Evolutionary conservation across 2,329 filamentous ascomycete genomes (phyloP).

Genomic region (Fusarium liriodendri): DNA sequence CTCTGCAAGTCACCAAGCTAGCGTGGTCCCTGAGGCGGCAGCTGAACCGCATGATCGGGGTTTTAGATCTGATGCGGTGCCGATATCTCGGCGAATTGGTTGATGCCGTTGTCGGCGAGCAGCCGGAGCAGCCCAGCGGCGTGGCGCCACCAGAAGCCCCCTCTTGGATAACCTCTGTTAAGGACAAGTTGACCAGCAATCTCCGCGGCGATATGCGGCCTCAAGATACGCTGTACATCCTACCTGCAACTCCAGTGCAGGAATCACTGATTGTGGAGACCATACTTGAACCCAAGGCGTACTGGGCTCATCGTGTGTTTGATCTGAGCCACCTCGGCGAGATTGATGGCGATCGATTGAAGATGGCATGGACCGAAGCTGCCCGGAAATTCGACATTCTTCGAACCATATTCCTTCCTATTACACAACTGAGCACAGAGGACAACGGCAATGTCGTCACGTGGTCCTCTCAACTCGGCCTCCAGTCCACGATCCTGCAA

Average conservation of each 20-base stretch:
- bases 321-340: slow-evolving; percentile 11
- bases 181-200: neutral
- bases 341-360: neutral
- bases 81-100: slow-evolving; percentile 11
- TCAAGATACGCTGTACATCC: neutral
- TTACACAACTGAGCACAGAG: neutral
- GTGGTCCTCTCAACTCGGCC: slow-evolving; percentile 3
- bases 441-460: neutral
- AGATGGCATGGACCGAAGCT: slow-evolving; percentile 11
- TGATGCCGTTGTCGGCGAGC: neutral
- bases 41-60: slow-evolving; percentile 12
- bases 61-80: slow-evolving; percentile 21
- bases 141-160: neutral
- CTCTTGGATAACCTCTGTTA: slow-evolving; percentile 8
- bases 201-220: slow-evolving; percentile 3
- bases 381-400: slow-evolving; percentile 15
- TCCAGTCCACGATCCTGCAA: slow-evolving; percentile 11
- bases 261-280: slow-evolving; percentile 26
- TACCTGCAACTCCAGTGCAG: slow-evolving; percentile 17
- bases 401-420: slow-evolving; percentile 9
- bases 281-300: slow-evolving; percentile 21
- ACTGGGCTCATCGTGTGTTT: slow-evolving; percentile 27
- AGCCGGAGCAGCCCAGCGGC: neutral
- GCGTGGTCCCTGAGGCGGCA: slow-evolving; percentile 18
- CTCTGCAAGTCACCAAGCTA: slow-evolving; percentile 23